Conservation (phyloP, 306 rosid genomes). For the Citrullus colocynthis region DNA sequence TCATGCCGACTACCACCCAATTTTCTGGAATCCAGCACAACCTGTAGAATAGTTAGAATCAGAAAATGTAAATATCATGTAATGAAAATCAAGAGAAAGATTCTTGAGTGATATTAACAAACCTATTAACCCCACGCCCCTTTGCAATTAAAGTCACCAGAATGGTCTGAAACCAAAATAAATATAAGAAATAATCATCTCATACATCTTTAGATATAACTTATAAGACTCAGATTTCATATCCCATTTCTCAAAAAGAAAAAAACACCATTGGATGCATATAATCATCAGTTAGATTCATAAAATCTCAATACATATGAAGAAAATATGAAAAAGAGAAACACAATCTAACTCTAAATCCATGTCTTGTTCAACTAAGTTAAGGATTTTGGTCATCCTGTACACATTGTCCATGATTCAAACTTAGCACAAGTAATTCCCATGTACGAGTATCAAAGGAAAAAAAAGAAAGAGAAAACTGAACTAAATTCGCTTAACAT, state of each 20-base stretch:
- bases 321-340: background rate
- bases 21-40: slow-evolving; percentile 41
- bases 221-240: background rate
- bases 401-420: background rate
- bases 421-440: background rate
- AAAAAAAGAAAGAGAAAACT: background rate
- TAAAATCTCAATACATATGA: background rate
- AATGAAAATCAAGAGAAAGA: background rate
- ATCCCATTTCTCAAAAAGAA: background rate
- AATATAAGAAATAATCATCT: background rate
- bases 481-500: background rate
- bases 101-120: background rate
- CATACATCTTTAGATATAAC: background rate
- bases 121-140: slow-evolving; percentile 20
- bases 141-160: slow-evolving; percentile 19
- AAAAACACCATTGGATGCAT: background rate
- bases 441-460: background rate
- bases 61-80: background rate
- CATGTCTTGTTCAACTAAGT: background rate
- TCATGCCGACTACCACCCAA: slow-evolving; percentile 25
- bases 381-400: background rate
- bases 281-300: background rate
- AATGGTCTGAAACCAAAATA: slow-evolving; percentile 17
- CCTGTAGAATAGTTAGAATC: slow-evolving; percentile 26
- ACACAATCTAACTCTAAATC: background rate